Conservation (phyloP, 164 flowering plant genomes). For the Brasenia schreberi region DNA sequence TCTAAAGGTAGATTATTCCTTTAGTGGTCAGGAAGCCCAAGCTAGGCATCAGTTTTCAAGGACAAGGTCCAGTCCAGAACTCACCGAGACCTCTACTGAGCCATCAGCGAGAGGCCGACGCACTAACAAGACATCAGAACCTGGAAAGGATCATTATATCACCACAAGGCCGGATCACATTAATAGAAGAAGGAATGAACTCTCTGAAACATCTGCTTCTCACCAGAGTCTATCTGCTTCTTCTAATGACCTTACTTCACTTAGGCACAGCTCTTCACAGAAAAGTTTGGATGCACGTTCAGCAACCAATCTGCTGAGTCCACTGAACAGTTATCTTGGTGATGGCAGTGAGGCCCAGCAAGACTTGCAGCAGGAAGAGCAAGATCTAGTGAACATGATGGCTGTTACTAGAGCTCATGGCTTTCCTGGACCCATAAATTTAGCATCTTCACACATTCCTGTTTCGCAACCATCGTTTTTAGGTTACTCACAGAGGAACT, state of each 20-base stretch:
- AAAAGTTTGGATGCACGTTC: conserved; percentile 19
- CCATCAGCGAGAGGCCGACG: conserved; percentile 35
- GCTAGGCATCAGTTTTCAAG: conserved; percentile 59
- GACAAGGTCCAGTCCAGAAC: conserved; percentile 88
- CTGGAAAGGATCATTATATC: conserved; percentile 30
- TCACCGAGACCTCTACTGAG: conserved; percentile 45
- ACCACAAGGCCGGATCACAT: conserved; percentile 27
- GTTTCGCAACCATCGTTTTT: conserved; percentile 50
- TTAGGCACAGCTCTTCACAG: conserved; percentile 30
- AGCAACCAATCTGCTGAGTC: conserved; percentile 15
- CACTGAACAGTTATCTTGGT: conserved; percentile 26
- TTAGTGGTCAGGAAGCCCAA: conserved; percentile 25
- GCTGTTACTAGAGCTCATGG: conserved; percentile 44
- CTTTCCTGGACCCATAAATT: conserved; percentile 54
- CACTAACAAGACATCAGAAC: conserved; percentile 25
- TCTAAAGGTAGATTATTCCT: conserved; percentile 21
- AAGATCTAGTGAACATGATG: conserved; percentile 79
- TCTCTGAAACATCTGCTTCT: conserved; percentile 24
- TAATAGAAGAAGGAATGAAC: conserved; percentile 39
- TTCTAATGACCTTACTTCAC: conserved; percentile 14
- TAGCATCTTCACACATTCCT: conserved; percentile 47
- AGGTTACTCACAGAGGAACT: conserved; percentile 54
- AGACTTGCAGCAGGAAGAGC: conserved; percentile 63
- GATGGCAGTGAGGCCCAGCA: conserved; percentile 12
- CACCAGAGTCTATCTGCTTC: background rate